Evolutionary conservation across 768 basidiomycete genomes (phyloP).

Genomic region (Dioszegia crocea): DNA sequence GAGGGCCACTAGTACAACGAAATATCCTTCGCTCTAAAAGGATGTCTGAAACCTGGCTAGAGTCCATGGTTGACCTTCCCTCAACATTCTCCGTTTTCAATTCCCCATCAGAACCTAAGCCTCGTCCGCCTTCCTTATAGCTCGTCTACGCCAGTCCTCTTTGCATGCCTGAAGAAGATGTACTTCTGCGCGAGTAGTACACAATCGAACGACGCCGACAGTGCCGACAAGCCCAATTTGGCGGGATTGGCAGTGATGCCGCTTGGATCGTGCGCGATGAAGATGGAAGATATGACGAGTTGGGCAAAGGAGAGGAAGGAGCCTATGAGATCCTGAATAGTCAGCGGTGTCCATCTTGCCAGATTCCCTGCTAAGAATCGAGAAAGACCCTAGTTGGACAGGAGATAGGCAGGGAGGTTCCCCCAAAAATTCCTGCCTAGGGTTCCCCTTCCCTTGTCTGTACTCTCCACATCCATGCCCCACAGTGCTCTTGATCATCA

Average conservation of each 20-base stretch:
- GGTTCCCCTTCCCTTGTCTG: no score
- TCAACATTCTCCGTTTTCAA: no score
- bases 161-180: slow-evolving; percentile 14
- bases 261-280: slow-evolving; percentile 36
- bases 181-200: slow-evolving; percentile 37
- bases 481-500: no score
- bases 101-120: no score
- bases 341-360: neutral
- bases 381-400: no score
- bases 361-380: no score
- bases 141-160: neutral
- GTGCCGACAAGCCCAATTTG: slow-evolving; percentile 39
- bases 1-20: neutral
- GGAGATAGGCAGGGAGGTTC: no score
- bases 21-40: no score
- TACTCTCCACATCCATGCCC: no score
- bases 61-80: no score
- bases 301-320: slow-evolving; percentile 41
- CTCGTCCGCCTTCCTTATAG: neutral
- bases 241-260: slow-evolving; percentile 46
- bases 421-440: no score
- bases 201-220: slow-evolving; percentile 33
- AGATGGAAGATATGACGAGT: slow-evolving; percentile 39
- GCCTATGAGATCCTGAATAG: slow-evolving; percentile 48
- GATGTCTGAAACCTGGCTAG: no score